phyloP scores from a whole-genome alignment of 2,329 filamentous ascomycete species.

The Fusarium denticulatum region DNA sequence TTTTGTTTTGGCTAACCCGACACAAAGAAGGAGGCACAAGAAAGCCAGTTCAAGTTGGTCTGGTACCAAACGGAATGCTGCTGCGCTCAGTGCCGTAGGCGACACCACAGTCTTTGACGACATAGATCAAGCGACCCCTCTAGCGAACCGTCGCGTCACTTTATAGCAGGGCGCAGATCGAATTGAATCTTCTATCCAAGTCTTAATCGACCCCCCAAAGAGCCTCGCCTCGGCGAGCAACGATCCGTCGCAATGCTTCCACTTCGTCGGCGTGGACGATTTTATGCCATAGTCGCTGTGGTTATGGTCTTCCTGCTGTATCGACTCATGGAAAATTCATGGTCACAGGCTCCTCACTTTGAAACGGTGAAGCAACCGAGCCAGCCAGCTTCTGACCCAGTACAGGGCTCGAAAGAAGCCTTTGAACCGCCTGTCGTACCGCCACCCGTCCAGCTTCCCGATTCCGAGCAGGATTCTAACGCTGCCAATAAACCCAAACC shows the following conservation, averaged over 20 bases:
- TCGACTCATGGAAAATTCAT: constrained; percentile 57
- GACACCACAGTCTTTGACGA: constrained; percentile 16
- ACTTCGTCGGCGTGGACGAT: constrained; percentile 67
- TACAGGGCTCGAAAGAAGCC: constrained; percentile 24
- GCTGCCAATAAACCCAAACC: constrained; percentile 20
- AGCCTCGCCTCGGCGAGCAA: constrained; percentile 43
- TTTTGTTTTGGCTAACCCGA: background rate
- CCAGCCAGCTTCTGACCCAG: constrained; percentile 14
- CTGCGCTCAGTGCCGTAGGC: constrained; percentile 9
- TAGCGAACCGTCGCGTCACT: background rate
- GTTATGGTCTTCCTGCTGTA: constrained; percentile 65
- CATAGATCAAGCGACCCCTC: constrained; percentile 4
- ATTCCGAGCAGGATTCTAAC: constrained; percentile 18
- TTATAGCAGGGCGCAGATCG: background rate
- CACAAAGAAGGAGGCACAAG: background rate
- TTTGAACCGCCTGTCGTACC: constrained; percentile 30
- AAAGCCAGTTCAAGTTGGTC: background rate
- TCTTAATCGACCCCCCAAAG: constrained; percentile 5
- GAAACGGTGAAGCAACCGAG: constrained; percentile 16
- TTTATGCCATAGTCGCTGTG: constrained; percentile 66
- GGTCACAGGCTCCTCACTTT: constrained; percentile 42
- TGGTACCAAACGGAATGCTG: constrained; percentile 28
- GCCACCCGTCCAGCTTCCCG: constrained; percentile 26
- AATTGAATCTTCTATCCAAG: background rate
- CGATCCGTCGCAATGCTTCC: constrained; percentile 56